phyloP scores from a whole-genome alignment of 768 basidiomycete species.

The Russula virescens region DNA sequence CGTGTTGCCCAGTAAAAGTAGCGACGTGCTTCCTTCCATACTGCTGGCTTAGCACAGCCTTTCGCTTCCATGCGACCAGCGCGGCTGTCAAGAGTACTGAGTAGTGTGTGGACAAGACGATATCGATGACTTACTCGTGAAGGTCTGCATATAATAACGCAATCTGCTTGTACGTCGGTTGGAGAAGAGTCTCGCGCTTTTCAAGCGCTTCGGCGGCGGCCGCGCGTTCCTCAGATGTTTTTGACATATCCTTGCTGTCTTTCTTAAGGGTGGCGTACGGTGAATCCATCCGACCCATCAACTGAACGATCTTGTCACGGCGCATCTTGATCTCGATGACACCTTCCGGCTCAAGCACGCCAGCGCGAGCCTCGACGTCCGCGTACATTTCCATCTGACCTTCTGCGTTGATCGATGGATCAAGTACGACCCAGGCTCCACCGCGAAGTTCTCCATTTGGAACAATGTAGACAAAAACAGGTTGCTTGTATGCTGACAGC shows the following conservation, averaged over 20 bases:
- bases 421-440: slow-evolving; percentile 98
- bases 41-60: slow-evolving; percentile 79
- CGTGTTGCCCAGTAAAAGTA: slow-evolving; percentile 94
- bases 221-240: slow-evolving; percentile 69
- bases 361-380: slow-evolving; percentile 91
- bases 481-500: slow-evolving; percentile 92
- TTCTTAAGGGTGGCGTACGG: slow-evolving; percentile 77
- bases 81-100: slow-evolving; percentile 47
- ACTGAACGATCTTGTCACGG: slow-evolving; percentile 78
- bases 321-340: slow-evolving; percentile 98
- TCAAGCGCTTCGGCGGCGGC: slow-evolving; percentile 62
- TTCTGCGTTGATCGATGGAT: slow-evolving; percentile 93
- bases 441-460: slow-evolving; percentile 98
- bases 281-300: slow-evolving; percentile 92
- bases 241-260: slow-evolving; percentile 68
- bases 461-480: slow-evolving; percentile 96
- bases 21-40: slow-evolving; percentile 86
- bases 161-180: slow-evolving; percentile 90
- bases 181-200: slow-evolving; percentile 70
- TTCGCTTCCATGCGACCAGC: slow-evolving; percentile 97
- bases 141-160: slow-evolving; percentile 93
- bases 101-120: neutral
- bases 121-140: slow-evolving; percentile 64
- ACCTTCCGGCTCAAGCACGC: slow-evolving; percentile 96
- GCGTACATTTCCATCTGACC: slow-evolving; percentile 99